Conservation (phyloP, 2,329 filamentous ascomycete species). For the Aspergillus aculeatinus region DNA sequence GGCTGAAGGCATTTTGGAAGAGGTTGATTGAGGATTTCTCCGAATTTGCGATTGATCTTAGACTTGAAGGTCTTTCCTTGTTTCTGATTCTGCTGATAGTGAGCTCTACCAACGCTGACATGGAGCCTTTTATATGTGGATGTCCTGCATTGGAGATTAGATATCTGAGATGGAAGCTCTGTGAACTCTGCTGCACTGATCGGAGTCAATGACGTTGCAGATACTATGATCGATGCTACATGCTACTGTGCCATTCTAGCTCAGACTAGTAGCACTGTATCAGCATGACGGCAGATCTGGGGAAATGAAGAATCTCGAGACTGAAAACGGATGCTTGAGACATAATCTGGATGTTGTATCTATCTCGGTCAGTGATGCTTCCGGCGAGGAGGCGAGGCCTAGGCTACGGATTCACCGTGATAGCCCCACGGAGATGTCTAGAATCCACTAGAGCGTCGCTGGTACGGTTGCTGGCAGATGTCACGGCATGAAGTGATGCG, state of each 20-base stretch:
- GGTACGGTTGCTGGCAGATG: not conserved
- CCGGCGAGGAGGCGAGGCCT: not conserved
- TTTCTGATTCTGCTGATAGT: not conserved
- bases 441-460: not conserved
- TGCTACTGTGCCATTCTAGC: not conserved
- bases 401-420: not conserved
- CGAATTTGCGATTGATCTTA: not conserved
- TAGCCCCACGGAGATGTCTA: not conserved
- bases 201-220: not conserved
- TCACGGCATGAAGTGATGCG: not conserved
- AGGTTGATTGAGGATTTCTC: not conserved
- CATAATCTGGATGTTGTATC: not conserved
- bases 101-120: not conserved
- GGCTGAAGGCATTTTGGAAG: not conserved
- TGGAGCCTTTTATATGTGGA: not conserved
- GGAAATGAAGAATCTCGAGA: not conserved
- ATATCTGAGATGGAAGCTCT: not conserved
- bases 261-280: not conserved
- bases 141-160: not conserved
- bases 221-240: not conserved
- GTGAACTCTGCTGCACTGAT: not conserved
- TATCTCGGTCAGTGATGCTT: not conserved
- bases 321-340: not conserved
- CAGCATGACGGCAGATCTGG: not conserved
- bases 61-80: not conserved